phyloP scores from a whole-genome alignment of 108 stramenopile species.

The Cyclotella atomus region DNA sequence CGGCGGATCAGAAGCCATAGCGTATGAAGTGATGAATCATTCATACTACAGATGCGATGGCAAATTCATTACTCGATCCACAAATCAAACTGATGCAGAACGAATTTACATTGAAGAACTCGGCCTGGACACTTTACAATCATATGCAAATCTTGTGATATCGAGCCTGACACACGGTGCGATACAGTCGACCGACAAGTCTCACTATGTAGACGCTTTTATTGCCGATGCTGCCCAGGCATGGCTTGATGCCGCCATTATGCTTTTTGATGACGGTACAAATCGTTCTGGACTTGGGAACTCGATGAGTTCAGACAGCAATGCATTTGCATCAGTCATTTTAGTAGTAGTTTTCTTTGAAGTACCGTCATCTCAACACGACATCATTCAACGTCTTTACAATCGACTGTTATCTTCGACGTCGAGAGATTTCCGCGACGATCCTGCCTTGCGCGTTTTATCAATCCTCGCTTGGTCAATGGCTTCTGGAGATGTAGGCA shows the following conservation, averaged over 20 bases:
- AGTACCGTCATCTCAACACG: conserved; percentile 37
- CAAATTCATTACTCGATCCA: conserved; percentile 16
- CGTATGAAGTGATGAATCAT: conserved; percentile 35
- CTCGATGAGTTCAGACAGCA: conserved; percentile 35
- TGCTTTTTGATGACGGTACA: conserved; percentile 41
- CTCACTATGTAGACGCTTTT: conserved; percentile 6
- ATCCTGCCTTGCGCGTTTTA: conserved; percentile 20
- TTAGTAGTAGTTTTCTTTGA: conserved; percentile 45
- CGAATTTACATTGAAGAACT: conserved; percentile 16
- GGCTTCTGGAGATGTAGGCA: conserved; percentile 8
- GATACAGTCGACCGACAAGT: background rate
- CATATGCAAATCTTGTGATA: conserved; percentile 32
- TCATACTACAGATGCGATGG: conserved; percentile 29
- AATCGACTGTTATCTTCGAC: conserved; percentile 20
- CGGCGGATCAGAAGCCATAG: conserved; percentile 10
- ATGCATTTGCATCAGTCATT: conserved; percentile 34
- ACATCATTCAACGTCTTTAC: conserved; percentile 34
- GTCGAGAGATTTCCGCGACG: conserved; percentile 2
- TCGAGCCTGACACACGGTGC: conserved; percentile 22
- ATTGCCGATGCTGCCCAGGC: conserved; percentile 33
- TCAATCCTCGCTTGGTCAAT: conserved; percentile 43
- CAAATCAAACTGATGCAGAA: background rate
- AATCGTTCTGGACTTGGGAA: no score
- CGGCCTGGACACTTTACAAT: conserved; percentile 28
- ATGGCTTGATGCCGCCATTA: conserved; percentile 43